Conservation (phyloP, 2,329 filamentous ascomycete species). For the Alternaria burnsii region DNA sequence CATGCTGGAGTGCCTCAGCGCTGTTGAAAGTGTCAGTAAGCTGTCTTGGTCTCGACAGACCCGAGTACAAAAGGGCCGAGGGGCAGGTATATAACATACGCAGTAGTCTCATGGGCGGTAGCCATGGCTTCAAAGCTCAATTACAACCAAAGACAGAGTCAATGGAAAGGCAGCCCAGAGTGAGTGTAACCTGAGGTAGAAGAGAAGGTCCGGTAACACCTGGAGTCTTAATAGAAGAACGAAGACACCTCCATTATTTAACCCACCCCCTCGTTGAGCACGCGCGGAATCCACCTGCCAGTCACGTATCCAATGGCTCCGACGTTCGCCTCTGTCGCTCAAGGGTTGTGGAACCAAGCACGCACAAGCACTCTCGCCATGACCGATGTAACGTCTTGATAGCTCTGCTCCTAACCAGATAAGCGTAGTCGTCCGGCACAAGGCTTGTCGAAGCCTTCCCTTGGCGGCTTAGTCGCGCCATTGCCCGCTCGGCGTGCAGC, state of each 20-base stretch:
- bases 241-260: slow-evolving; percentile 39
- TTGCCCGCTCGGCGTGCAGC: slow-evolving; percentile 12
- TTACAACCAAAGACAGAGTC: slow-evolving; percentile 22
- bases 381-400: slow-evolving; percentile 46
- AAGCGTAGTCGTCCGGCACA: slow-evolving; percentile 21
- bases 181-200: slow-evolving; percentile 9
- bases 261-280: slow-evolving; percentile 21
- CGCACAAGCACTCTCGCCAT: slow-evolving; percentile 33
- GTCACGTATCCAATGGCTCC: slow-evolving; percentile 20
- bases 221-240: slow-evolving; percentile 13
- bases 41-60: neutral
- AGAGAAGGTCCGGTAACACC: slow-evolving; percentile 21
- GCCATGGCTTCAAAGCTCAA: slow-evolving; percentile 30
- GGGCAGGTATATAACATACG: slow-evolving; percentile 28
- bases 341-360: slow-evolving; percentile 27
- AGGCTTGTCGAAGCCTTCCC: slow-evolving; percentile 37
- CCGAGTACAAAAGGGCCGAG: neutral
- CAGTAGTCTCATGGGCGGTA: slow-evolving; percentile 38
- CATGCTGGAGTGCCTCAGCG: slow-evolving; percentile 42
- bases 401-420: slow-evolving; percentile 21
- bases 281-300: slow-evolving; percentile 5
- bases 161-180: slow-evolving; percentile 11
- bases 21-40: slow-evolving; percentile 24
- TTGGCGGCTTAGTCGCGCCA: slow-evolving; percentile 40
- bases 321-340: slow-evolving; percentile 24